Base-by-base conservation (phyloP, 176 grass and related monocot species). In the Ensete ventricosum region DNA sequence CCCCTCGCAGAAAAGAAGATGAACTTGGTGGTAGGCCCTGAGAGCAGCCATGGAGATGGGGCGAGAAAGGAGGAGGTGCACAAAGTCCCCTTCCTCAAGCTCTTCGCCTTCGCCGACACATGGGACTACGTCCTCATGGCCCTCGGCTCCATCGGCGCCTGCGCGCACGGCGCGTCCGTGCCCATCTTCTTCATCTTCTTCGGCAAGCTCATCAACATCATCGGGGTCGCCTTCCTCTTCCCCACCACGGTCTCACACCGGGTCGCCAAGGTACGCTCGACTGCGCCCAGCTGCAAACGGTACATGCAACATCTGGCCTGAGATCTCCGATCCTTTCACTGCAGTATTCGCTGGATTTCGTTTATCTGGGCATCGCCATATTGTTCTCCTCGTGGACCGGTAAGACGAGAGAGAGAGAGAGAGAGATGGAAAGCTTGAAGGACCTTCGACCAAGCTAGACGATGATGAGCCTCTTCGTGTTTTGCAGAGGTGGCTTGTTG, bases 111-210 rank as follows among this genome's bases (percentile, higher is more conserved):
- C 82, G 95, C 95, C 0, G 95, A 98, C 88, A 78, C 77, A 65
- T 98, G 95, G 95, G 95, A 98, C 86, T 98, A 84, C 75, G 22
- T 89, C 50, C 90, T 98, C 6, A 98, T 98, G 95, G 78, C 86
- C 68, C 34, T 91, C 43, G 95, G 95, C 0, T 91, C 95, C 2
- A 79, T 93, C 19, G 95, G 95, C 64, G 95, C 95, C 9, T 98
- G 95, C 81, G 90, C 79, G 21, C 95, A 98, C 73, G 95, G 95
- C 66, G 95, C 95, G 58, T 98, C 95, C 54, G 95, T 98, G 19
- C 95, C 95, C 17, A 88, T 98, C 84, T 98, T 98, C 90, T 98
- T 98, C 88, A 93, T 98, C 69, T 98, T 91, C 84, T 98, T 98
- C 82, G 95, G 95, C 78, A 98, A 98, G 78, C 95, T 98, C 88